Base-by-base conservation (phyloP, 306 rosid species). In the Ziziphus jujuba region DNA sequence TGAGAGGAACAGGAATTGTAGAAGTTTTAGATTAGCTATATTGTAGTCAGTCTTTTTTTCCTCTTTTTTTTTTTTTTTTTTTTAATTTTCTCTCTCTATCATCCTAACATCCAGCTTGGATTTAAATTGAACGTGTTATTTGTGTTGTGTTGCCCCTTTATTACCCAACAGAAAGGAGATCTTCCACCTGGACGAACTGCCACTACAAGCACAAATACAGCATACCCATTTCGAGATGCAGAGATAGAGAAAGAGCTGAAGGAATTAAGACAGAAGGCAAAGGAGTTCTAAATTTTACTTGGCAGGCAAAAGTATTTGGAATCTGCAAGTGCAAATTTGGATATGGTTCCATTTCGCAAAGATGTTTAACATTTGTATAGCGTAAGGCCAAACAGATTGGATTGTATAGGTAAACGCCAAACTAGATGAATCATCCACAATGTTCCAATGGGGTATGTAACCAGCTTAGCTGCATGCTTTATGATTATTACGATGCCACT, bases 111-210 rank as follows among this genome's bases (percentile, higher is more conserved):
- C 48, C 19, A 5, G 11, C 15, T 16, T 12, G 50, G 28, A n/a
- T n/a, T 1, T 23, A 48, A 17, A 19, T 19, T 31, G 49, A 36
- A 34, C 16, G 7, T 9, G 56, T 23, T 53, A 53, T 20, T 20
- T 53, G 2, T 64, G 31, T 38, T 50, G 23, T 43, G 22, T 52
- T 15, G 9, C 21, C 17, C 47, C 7, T 50, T 43, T 5, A 35
- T 77, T 48, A 74, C 72, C 56, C 17, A 72, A 73, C 87, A 91
- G 97, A 91, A 89, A 84, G 97, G 97, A 54, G 91, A 91, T 67
- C 96, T 91, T 69, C 97, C 96, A 24, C 96, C 91, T 4, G 97
- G 97, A 75, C 87, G 96, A 87, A 85, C 87, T 50, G 59, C 36
- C 38, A 19, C 73, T 49, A 31, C 81, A 9, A 81, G 76, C 62